A percentile compares a stretch with the other conserved stretches of the same genome.
Conservation (phyloP, 148 eudicot species). For the Simmondsia chinensis region DNA sequence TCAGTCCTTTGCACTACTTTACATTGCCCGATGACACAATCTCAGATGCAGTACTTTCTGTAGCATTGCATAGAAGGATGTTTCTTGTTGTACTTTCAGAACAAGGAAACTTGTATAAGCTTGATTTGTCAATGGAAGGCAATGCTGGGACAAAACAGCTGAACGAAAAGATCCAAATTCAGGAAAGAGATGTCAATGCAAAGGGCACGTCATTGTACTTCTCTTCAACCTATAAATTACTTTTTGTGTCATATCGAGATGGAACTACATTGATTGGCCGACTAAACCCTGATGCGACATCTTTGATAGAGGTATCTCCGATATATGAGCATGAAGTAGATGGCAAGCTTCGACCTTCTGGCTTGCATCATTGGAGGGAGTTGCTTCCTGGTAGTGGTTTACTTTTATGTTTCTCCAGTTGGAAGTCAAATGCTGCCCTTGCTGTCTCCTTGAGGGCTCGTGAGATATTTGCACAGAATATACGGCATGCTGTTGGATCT, state of each 20-base stretch:
- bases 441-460: constrained; percentile 64
- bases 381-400: constrained; percentile 71
- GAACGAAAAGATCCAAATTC: constrained; percentile 56
- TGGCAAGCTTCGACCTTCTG: constrained; percentile 69
- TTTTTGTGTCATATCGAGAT: constrained; percentile 86
- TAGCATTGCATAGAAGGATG: constrained; percentile 66
- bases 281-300: constrained; percentile 53
- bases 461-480: constrained; percentile 70
- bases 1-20: constrained; percentile 92
- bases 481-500: constrained; percentile 82
- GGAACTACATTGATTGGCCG: constrained; percentile 81
- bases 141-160: constrained; percentile 69
- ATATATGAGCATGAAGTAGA: constrained; percentile 77
- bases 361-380: constrained; percentile 93
- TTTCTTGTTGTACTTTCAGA: constrained; percentile 84
- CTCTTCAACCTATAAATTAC: constrained; percentile 70
- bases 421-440: constrained; percentile 69
- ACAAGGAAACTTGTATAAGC: constrained; percentile 69
- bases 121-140: constrained; percentile 66
- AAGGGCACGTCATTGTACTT: constrained; percentile 83
- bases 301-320: constrained; percentile 53
- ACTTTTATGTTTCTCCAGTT: constrained; percentile 80
- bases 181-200: constrained; percentile 32
- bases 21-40: constrained; percentile 72
- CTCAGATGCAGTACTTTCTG: constrained; percentile 69